phyloP scores from a whole-genome alignment of 2,329 filamentous ascomycete species.

The Alternaria consortialis region DNA sequence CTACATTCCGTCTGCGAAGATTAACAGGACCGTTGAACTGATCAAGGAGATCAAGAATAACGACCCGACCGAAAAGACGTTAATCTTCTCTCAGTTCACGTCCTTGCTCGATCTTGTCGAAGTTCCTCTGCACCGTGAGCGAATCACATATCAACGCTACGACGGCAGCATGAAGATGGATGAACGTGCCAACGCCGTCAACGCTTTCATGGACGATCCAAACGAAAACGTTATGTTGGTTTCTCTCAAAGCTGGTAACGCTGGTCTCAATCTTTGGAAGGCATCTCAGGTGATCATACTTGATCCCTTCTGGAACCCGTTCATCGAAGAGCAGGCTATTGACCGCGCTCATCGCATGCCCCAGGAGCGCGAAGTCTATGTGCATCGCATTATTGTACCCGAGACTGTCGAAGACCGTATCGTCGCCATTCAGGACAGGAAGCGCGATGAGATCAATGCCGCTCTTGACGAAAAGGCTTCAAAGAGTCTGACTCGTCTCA shows the following conservation, averaged over 20 bases:
- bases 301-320: slow-evolving; percentile 95
- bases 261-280: slow-evolving; percentile 84
- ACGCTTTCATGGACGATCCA: slow-evolving; percentile 70
- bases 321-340: slow-evolving; percentile 89
- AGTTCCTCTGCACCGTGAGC: slow-evolving; percentile 70
- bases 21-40: slow-evolving; percentile 73
- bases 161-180: slow-evolving; percentile 77
- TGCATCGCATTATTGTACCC: slow-evolving; percentile 80
- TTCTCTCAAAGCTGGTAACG: slow-evolving; percentile 81
- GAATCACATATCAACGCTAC: slow-evolving; percentile 72
- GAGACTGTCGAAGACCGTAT: slow-evolving; percentile 90
- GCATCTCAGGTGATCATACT: slow-evolving; percentile 89
- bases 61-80: slow-evolving; percentile 73
- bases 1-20: slow-evolving; percentile 79
- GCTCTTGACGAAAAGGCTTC: slow-evolving; percentile 81
- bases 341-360: slow-evolving; percentile 90
- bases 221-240: slow-evolving; percentile 76
- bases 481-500: slow-evolving; percentile 72
- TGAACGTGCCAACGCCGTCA: slow-evolving; percentile 72
- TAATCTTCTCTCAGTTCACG: slow-evolving; percentile 85
- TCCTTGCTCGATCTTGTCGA: slow-evolving; percentile 80
- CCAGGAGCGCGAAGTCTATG: slow-evolving; percentile 75
- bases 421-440: slow-evolving; percentile 77
- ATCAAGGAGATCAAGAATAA: slow-evolving; percentile 61
- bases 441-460: slow-evolving; percentile 77